phyloP scores from a whole-genome alignment of 202 grass and related monocot genomes.

The Tripidium arundinaceum region DNA sequence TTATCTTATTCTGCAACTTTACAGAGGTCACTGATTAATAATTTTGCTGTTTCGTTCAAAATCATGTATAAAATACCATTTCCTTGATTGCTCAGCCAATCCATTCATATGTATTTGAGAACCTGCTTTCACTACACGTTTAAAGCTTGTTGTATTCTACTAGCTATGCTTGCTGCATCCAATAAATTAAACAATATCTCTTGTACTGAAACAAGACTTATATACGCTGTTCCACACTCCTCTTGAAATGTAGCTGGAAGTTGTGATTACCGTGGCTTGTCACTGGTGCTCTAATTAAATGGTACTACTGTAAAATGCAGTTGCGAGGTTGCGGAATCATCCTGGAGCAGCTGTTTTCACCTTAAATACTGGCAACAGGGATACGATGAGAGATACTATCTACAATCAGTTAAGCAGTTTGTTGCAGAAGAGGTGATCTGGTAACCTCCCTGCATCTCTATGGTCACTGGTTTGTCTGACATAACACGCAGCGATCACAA shows the following conservation, averaged over 20 bases:
- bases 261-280: background rate
- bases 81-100: background rate
- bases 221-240: background rate
- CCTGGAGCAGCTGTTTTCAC: slow-evolving; percentile 69
- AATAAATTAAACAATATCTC: slow-evolving; percentile 1
- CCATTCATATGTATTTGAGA: background rate
- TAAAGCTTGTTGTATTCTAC: background rate
- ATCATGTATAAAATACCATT: slow-evolving; percentile 3
- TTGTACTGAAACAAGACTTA: background rate
- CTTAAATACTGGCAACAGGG: slow-evolving; percentile 59
- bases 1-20: too few species aligned
- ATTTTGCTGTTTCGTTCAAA: background rate
- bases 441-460: too few species aligned
- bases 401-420: slow-evolving; percentile 57
- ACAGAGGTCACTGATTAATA: background rate
- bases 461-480: slow-evolving; percentile 5
- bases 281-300: slow-evolving; percentile 1
- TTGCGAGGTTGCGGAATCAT: slow-evolving; percentile 94
- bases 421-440: slow-evolving; percentile 45
- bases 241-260: background rate
- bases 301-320: slow-evolving; percentile 34
- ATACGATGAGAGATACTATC: slow-evolving; percentile 55
- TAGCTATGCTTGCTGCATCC: background rate
- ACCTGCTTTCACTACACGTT: background rate
- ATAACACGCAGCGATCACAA: background rate